These are phyloP conservation scores for Aureobasidium sp. DNA, from an alignment of 2,329 filamentous ascomycete species.

Conservation along the genomic window DNA sequence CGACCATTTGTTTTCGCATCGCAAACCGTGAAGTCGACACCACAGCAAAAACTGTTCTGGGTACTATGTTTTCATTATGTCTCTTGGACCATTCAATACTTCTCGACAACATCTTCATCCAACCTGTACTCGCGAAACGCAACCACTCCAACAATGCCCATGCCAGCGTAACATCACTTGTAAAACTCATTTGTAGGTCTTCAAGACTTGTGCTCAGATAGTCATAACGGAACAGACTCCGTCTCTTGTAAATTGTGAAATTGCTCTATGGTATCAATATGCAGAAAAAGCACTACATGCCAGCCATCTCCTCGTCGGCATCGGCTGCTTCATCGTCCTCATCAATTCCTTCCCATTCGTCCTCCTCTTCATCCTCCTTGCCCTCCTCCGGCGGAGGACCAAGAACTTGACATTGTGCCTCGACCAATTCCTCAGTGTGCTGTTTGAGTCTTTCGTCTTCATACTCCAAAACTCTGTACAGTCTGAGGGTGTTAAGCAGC, in stretches of 20 bases:
- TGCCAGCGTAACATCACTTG: not conserved
- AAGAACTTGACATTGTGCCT: constrained; percentile 34
- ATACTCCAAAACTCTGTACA: constrained; percentile 74
- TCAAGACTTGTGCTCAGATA: not conserved
- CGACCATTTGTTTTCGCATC: not conserved
- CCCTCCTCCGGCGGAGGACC: constrained; percentile 34
- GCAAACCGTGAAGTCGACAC: not conserved
- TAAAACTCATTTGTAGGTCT: not conserved
- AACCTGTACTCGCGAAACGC: too few relatives aligned
- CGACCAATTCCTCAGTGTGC: constrained; percentile 64
- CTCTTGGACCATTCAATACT: not conserved
- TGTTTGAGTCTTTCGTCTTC: constrained; percentile 72
- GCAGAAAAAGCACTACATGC: constrained; percentile 5
- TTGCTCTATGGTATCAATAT: constrained; percentile 1
- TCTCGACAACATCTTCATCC: not conserved
- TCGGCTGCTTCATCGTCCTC: constrained; percentile 27
- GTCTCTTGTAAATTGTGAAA: not conserved
- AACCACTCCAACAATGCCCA: not conserved
- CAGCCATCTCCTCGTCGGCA: constrained; percentile 24
- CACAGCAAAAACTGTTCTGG: not conserved
- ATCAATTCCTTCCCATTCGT: constrained; percentile 27
- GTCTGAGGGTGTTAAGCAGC: constrained; percentile 69
- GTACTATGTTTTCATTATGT: not conserved
- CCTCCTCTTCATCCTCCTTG: constrained; percentile 33
- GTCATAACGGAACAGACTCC: not conserved